A percentile compares a stretch with the other conserved stretches of the same genome.
phyloP scores from a whole-genome alignment of 2,329 filamentous ascomycete species.

The Aspergillus sp. region DNA sequence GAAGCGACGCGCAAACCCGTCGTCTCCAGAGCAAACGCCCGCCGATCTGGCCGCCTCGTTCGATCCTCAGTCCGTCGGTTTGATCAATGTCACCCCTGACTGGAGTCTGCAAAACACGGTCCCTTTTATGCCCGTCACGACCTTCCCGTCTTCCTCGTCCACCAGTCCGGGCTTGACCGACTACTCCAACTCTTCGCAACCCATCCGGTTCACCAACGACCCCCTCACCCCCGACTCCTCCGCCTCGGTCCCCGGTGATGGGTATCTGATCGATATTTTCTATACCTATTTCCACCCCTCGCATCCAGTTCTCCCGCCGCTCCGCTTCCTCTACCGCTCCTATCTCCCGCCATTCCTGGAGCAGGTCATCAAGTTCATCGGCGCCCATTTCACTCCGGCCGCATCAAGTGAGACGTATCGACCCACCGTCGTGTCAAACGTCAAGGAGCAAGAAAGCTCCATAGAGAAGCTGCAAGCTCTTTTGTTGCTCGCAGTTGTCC shows the following conservation, averaged over 20 bases:
- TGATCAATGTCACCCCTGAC: slow-evolving; percentile 39
- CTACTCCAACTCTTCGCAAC: slow-evolving; percentile 14
- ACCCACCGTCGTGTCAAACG: slow-evolving; percentile 28
- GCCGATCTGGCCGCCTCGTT: slow-evolving; percentile 44
- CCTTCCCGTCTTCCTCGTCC: slow-evolving; percentile 23
- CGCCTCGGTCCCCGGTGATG: slow-evolving; percentile 30
- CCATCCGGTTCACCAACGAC: slow-evolving; percentile 16
- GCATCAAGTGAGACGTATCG: slow-evolving; percentile 46
- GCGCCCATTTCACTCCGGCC: slow-evolving; percentile 51
- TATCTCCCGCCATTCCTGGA: slow-evolving; percentile 47
- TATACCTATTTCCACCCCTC: slow-evolving; percentile 55
- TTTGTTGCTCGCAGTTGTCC: slow-evolving; percentile 70
- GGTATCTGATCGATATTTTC: slow-evolving; percentile 51
- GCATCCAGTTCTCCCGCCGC: slow-evolving; percentile 57
- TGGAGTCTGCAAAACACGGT: slow-evolving; percentile 36
- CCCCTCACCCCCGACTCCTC: slow-evolving; percentile 38
- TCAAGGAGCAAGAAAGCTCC: slow-evolving; percentile 41
- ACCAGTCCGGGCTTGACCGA: slow-evolving; percentile 24
- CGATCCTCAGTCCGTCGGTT: slow-evolving; percentile 15
- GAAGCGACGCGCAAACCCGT: slow-evolving; percentile 38
- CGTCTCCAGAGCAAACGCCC: slow-evolving; percentile 44
- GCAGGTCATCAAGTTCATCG: slow-evolving; percentile 56
- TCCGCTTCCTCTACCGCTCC: slow-evolving; percentile 37
- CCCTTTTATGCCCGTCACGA: slow-evolving; percentile 21
- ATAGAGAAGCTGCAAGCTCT: slow-evolving; percentile 73